phyloP scores from a whole-genome alignment of 202 grass and related monocot genomes.

The Musa balbisiana region DNA sequence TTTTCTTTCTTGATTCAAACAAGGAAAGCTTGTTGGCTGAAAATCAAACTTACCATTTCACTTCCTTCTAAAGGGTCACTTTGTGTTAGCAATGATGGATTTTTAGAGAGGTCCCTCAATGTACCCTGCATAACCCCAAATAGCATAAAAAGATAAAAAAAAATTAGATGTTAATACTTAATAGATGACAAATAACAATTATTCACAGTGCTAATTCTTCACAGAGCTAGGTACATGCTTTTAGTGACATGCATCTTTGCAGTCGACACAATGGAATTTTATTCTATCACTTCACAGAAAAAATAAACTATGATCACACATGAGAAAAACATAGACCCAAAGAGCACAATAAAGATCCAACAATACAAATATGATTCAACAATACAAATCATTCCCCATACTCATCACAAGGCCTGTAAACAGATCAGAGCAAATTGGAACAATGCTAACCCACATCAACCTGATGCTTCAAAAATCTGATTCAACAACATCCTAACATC shows the following conservation, averaged over 20 bases:
- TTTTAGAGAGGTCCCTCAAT: slow-evolving; percentile 80
- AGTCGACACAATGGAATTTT: too few relatives aligned
- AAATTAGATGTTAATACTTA: background rate
- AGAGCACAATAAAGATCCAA: background rate
- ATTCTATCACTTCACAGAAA: too few relatives aligned
- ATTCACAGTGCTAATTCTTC: background rate
- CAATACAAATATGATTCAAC: background rate
- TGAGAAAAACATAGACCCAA: background rate
- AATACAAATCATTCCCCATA: too few relatives aligned
- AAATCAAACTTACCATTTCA: slow-evolving; percentile 3
- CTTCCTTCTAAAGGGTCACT: background rate
- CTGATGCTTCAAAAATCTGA: background rate
- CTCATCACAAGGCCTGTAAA: too few relatives aligned
- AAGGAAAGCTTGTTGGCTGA: background rate
- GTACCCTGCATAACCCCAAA: slow-evolving; percentile 45
- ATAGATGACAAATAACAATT: background rate
- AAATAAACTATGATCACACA: too few relatives aligned
- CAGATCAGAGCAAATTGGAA: background rate
- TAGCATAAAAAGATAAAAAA: slow-evolving; percentile 8
- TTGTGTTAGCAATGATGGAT: slow-evolving; percentile 9
- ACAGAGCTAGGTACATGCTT: too few relatives aligned
- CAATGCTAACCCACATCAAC: background rate
- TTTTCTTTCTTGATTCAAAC: too few relatives aligned
- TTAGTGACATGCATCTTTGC: too few relatives aligned
- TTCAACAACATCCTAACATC: background rate